phyloP scores from a whole-genome alignment of 768 basidiomycete species.

The Tulasnella sp. region DNA sequence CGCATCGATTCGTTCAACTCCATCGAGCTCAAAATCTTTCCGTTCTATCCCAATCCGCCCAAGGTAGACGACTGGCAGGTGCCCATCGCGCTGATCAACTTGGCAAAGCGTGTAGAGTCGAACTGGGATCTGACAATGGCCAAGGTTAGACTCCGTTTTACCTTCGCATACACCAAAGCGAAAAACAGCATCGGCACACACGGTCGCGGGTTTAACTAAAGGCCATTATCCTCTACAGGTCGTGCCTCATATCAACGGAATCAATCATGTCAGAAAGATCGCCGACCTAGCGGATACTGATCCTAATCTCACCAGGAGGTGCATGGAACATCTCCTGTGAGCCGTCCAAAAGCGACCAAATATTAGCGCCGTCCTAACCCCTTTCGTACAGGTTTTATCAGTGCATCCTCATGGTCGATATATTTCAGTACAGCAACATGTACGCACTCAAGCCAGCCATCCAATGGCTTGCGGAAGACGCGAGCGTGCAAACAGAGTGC shows the following conservation, averaged over 20 bases:
- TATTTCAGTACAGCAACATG: slow-evolving; percentile 97
- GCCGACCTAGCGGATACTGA: slow-evolving; percentile 88
- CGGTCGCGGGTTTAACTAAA: neutral
- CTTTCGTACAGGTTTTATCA: slow-evolving; percentile 68
- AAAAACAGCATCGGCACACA: slow-evolving; percentile 1
- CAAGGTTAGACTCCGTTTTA: slow-evolving; percentile 38
- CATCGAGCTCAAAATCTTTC: slow-evolving; percentile 93
- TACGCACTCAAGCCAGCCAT: slow-evolving; percentile 83
- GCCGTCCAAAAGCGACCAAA: slow-evolving; percentile 20
- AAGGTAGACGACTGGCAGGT: slow-evolving; percentile 91
- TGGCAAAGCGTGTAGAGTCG: slow-evolving; percentile 67
- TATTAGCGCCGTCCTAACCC: neutral
- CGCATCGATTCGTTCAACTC: no score
- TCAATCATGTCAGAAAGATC: slow-evolving; percentile 83
- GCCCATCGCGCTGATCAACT: slow-evolving; percentile 76
- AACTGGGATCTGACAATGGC: slow-evolving; percentile 96
- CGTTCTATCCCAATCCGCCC: slow-evolving; percentile 91
- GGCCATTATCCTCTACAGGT: slow-evolving; percentile 36
- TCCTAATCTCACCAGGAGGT: slow-evolving; percentile 65
- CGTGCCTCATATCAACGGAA: slow-evolving; percentile 74
- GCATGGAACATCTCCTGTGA: slow-evolving; percentile 86
- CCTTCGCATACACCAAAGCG: neutral
- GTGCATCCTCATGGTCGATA: slow-evolving; percentile 86
- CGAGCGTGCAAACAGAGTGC: slow-evolving; percentile 80
- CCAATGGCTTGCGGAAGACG: slow-evolving; percentile 76